A percentile compares a stretch with the other conserved stretches of the same genome.
Evolutionary conservation across 2,329 filamentous ascomycete species (phyloP).

Genomic region (Gnomoniopsis smithogilvyi): DNA sequence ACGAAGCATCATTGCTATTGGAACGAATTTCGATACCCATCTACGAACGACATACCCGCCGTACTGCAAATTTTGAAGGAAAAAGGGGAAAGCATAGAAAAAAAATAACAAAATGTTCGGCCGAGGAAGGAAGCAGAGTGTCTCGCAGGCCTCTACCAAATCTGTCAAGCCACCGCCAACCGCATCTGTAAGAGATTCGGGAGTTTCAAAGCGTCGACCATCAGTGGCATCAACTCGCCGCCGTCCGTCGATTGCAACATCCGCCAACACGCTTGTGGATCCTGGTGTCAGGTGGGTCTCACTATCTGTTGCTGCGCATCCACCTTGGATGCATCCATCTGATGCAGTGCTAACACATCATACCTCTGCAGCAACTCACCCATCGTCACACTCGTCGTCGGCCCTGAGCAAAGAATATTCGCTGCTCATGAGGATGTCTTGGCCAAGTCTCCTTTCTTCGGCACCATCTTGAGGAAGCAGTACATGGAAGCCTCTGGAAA

Average conservation of each 20-base stretch:
- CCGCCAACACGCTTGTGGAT: conserved; percentile 31
- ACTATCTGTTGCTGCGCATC: conserved; percentile 39
- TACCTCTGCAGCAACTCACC: conserved; percentile 51
- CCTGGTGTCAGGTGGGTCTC: conserved; percentile 33
- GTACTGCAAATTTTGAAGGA: neutral
- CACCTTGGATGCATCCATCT: conserved; percentile 8
- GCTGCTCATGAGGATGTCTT: conserved; percentile 88
- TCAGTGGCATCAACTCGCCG: conserved; percentile 39
- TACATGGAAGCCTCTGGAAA: conserved; percentile 62
- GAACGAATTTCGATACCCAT: conserved; percentile 8
- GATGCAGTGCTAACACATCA: neutral
- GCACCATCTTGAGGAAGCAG: conserved; percentile 58
- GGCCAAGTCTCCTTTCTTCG: conserved; percentile 74
- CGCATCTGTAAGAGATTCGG: conserved; percentile 49
- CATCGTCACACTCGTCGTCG: conserved; percentile 78
- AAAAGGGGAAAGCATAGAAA: neutral
- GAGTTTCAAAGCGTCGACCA: conserved; percentile 53
- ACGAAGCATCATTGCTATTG: conserved; percentile 7
- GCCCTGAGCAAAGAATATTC: conserved; percentile 79
- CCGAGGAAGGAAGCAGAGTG: conserved; percentile 18
- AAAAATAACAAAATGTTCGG: conserved; percentile 14
- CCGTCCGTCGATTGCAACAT: conserved; percentile 46
- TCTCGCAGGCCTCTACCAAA: conserved; percentile 31
- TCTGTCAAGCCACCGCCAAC: conserved; percentile 49
- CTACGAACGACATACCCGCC: neutral